Evolutionary conservation across 208 protist species (phyloP).

Genomic region (Blechomonas ayalai): DNA sequence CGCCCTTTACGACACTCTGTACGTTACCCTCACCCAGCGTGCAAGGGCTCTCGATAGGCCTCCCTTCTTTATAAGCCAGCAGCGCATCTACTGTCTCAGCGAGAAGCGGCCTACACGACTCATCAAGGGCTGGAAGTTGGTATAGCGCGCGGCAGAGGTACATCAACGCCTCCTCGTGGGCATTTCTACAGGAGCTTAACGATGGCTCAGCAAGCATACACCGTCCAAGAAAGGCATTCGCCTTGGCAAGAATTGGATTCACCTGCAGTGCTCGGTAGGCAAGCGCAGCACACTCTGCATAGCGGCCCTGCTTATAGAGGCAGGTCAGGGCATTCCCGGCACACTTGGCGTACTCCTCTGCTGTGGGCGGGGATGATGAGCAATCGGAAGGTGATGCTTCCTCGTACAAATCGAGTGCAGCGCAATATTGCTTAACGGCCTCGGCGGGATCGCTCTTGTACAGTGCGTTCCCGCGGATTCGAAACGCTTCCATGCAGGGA

Average conservation of each 20-base stretch:
- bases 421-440: constrained; percentile 40
- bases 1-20: constrained; percentile 9
- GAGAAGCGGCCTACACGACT: constrained; percentile 14
- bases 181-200: too few species aligned
- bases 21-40: constrained; percentile 3
- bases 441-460: constrained; percentile 38
- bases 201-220: constrained; percentile 24
- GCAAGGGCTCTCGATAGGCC: background rate
- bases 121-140: constrained; percentile 47
- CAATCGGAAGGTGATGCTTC: constrained; percentile 1
- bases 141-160: constrained; percentile 73
- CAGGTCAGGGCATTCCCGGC: constrained; percentile 81
- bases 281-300: constrained; percentile 27
- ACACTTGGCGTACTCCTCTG: constrained; percentile 76
- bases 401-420: constrained; percentile 49
- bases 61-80: background rate
- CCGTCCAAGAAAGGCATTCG: constrained; percentile 70
- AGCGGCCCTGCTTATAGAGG: constrained; percentile 46
- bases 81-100: constrained; percentile 14
- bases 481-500: constrained; percentile 52
- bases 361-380: too few species aligned
- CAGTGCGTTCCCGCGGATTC: constrained; percentile 54
- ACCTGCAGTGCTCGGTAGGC: constrained; percentile 30
- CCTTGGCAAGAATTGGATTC: constrained; percentile 77
- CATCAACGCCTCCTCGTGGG: constrained; percentile 19